Evolutionary conservation across 345 rosid genomes (phyloP).

Genomic region (Moricandia moricandioides): DNA sequence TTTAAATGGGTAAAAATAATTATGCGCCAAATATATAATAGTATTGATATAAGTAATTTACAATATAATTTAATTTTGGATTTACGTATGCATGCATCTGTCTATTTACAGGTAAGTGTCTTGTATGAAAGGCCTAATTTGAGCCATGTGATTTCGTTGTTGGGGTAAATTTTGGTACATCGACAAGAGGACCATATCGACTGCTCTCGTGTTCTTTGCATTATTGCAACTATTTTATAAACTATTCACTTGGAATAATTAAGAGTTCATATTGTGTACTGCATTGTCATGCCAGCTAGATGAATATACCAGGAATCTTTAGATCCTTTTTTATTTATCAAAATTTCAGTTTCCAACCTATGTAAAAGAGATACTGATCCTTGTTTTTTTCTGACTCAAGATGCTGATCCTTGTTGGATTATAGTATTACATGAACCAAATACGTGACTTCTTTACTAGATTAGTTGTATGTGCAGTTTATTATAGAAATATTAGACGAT

Average conservation of each 20-base stretch:
- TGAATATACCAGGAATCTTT: slow-evolving; percentile 36
- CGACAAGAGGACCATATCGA: slow-evolving; percentile 19
- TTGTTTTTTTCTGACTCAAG: background rate
- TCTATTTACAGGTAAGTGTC: slow-evolving; percentile 14
- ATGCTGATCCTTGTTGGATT: background rate
- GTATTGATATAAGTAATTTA: background rate
- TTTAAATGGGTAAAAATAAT: background rate
- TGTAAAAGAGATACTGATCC: background rate
- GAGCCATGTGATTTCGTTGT: slow-evolving; percentile 30
- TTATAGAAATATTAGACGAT: background rate
- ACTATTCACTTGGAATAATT: background rate
- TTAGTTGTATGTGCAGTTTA: background rate
- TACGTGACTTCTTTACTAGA: background rate
- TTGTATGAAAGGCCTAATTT: slow-evolving; percentile 22
- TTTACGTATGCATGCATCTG: slow-evolving; percentile 3
- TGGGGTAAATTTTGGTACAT: slow-evolving; percentile 11
- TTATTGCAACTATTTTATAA: slow-evolving; percentile 16
- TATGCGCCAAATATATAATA: background rate
- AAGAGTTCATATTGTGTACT: slow-evolving; percentile 17
- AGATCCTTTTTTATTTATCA: background rate
- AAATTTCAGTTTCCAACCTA: background rate
- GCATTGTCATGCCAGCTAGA: slow-evolving; percentile 28
- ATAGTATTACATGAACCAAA: slow-evolving; percentile 1
- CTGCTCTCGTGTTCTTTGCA: background rate
- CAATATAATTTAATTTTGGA: background rate